Base-by-base conservation (phyloP, 306 rosid genomes). In the Lotus japonicus region DNA sequence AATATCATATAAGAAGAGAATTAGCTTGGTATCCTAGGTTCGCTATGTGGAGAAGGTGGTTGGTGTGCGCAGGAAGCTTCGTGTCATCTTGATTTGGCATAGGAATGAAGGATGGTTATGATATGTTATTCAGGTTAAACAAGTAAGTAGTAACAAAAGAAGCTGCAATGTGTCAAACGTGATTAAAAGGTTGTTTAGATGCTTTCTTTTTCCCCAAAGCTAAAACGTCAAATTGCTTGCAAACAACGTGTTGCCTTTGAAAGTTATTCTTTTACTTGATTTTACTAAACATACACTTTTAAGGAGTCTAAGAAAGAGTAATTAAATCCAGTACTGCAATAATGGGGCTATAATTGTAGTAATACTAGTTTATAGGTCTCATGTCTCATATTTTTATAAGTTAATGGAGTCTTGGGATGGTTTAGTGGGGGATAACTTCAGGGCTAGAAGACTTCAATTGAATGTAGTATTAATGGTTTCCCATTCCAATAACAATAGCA, bases 141-240 rank as follows among this genome's bases (percentile, higher is more conserved):
- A 43, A 31, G 26, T 21, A 21, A 19, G 19, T 52, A 16, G 7
- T 0, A 42, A 62, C 36, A 31, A 31, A 21, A 23, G 33, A 77
- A 26, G 63, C 17, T 71, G 44, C 63, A 31, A 31, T 52, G 39
- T 38, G 72, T 56, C 39, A 68, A 79, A 79, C 64, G 77, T 68
- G 68, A 46, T 50, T 3, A 68, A 55, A 68, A 56, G 46, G 56
- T n/a, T 31, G 42, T 50, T 38, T 2, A 18, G 11, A 78, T 23
- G 45, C 15, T 72, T 72, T 72, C 15, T 46, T 55, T 16, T 11
- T 11, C 68, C 26, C 17, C 28, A 39, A 52, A 46, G 58, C 23
- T 61, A 43, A 60, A 68, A 76, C 21, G 53, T 68, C 58, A 48
- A 36, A 2, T 74, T 68, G 66, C 74, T 70, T 57, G 66, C 43